Evolutionary conservation across 176 grass and related monocot genomes (phyloP), one percentile per base, ranked within the genome.

Genomic region (Calamus simplicifolius): DNA sequence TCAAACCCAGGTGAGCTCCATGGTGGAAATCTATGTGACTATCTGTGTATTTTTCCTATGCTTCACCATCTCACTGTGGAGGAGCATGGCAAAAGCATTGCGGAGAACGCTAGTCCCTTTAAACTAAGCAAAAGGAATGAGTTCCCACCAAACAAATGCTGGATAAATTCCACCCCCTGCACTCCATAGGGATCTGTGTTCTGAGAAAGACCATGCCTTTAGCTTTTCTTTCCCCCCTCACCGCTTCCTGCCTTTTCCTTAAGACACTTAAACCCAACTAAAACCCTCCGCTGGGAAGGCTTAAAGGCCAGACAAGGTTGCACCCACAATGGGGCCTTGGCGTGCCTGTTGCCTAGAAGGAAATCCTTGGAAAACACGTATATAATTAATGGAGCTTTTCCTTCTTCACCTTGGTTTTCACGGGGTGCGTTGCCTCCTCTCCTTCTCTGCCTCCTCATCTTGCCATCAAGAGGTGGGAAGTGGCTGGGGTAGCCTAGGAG

Each of bases 41-140:
- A 43, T 43, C 35, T 43, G 35, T 43, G 35, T 43, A 43, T 43
- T 43, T 43, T 43, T 13, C 8, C 35, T 43, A 43, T 43, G 35
- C 35, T 10, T 43, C 35, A 43, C 35, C 35, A 43, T 2, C 35
- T 16, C 58, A n/a, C 26, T 31, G 27, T 18, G 27, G 58, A 60
- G 53, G 53, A 56, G 58, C 28, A 60, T 30, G 30, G 58, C 29
- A 60, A 60, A 60, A 60, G 28, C 58, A 60, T 28, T 38, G 35
- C 8, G 35, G 35, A 43, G 35, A 43, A 13, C 8, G 0, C 35
- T 13, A 12, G 67, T 67, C 54, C 53, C 84, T 98, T 88, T 98
- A 83, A 92, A 92, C 79, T 67, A 80, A 98, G 84, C 81, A 89
- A 92, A 89, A 92, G 80, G 87, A 98, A 92, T 90, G 81, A 92